These are phyloP conservation scores for Fragilaria crotonensis DNA, from an alignment of 108 stramenopile genomes.

Conservation along the genomic window DNA sequence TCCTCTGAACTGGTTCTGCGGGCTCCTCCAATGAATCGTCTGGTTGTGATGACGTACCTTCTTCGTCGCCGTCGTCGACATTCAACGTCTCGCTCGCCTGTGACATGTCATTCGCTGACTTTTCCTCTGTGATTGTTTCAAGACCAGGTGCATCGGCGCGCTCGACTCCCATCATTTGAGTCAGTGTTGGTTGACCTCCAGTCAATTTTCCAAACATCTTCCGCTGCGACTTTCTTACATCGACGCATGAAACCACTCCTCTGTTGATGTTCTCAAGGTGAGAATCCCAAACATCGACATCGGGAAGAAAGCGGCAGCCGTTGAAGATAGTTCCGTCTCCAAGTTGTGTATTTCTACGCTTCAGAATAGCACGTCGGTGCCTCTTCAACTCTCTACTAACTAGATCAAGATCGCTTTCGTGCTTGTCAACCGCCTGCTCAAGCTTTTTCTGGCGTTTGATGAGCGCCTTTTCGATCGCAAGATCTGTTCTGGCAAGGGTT, in stretches of 20 bases:
- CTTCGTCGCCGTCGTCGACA: background rate
- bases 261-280: constrained; percentile 3
- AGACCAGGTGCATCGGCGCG: background rate
- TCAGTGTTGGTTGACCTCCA: constrained; percentile 27
- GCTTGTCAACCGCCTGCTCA: constrained; percentile 26
- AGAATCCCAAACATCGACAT: constrained; percentile 18
- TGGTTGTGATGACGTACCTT: background rate
- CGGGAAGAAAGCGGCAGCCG: constrained; percentile 26
- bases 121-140: background rate
- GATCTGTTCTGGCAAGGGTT: constrained; percentile 24
- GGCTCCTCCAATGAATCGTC: no score
- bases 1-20: no score
- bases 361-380: constrained; percentile 35
- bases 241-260: no score
- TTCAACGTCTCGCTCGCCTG: no score
- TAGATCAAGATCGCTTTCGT: constrained; percentile 20
- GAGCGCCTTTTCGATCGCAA: constrained; percentile 30
- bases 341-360: background rate
- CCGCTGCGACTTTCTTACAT: background rate
- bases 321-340: background rate
- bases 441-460: constrained; percentile 38
- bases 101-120: background rate
- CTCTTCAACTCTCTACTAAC: constrained; percentile 32
- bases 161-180: constrained; percentile 25
- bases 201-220: background rate